A percentile compares a stretch with the other conserved stretches of the same genome.
phyloP scores from a whole-genome alignment of 2,329 filamentous ascomycete species.

The Cladosporium sphaerospermum region DNA sequence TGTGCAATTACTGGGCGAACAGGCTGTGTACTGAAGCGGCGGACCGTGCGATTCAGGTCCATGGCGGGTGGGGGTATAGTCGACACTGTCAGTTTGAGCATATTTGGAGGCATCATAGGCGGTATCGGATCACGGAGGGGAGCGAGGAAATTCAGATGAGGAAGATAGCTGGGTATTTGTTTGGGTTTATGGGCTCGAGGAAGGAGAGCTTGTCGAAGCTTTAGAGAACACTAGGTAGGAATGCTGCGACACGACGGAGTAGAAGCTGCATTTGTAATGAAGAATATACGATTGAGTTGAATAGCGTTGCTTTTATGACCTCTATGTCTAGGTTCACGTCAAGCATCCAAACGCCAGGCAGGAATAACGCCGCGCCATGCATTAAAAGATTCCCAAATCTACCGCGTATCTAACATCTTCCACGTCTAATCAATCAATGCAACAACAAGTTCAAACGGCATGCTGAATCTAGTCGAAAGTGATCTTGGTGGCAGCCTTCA shows the following conservation, averaged over 20 bases:
- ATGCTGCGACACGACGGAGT: too few species aligned
- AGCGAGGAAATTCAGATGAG: constrained; percentile 62
- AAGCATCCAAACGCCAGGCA: too few species aligned
- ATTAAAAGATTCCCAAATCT: too few species aligned
- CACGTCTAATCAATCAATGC: too few species aligned
- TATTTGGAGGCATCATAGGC: constrained; percentile 58
- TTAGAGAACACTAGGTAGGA: too few species aligned
- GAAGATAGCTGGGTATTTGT: constrained; percentile 56
- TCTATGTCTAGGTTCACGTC: too few species aligned
- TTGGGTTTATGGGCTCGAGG: constrained; percentile 47
- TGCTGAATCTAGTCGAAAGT: constrained; percentile 59
- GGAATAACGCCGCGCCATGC: too few species aligned
- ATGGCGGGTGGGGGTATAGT: constrained; percentile 55
- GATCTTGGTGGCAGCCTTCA: constrained; percentile 83
- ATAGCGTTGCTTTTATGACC: too few species aligned
- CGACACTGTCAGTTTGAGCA: constrained; percentile 57
- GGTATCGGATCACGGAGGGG: constrained; percentile 59
- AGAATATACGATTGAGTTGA: too few species aligned
- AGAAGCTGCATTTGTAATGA: too few species aligned
- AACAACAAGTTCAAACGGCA: too few species aligned
- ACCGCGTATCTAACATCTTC: too few species aligned
- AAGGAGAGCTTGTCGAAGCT: constrained; percentile 14
- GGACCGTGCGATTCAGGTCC: constrained; percentile 57
- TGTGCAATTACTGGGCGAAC: constrained; percentile 63
- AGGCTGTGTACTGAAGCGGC: constrained; percentile 55